Conservation (phyloP, 2,329 filamentous ascomycete genomes). For the Coleophoma cylindrospora region DNA sequence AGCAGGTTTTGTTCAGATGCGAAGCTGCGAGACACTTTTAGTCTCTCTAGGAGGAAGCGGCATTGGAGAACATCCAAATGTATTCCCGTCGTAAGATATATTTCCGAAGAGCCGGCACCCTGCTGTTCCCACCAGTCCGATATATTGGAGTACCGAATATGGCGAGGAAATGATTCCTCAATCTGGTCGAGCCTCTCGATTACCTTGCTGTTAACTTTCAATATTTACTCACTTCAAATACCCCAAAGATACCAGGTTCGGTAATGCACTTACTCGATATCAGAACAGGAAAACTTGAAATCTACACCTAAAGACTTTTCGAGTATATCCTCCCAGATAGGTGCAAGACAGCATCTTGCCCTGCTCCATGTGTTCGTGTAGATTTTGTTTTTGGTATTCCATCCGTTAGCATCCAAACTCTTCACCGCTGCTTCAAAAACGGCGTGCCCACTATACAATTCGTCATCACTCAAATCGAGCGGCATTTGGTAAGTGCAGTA, state of each 20-base stretch:
- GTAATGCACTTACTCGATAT: not conserved
- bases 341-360: not conserved
- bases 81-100: not conserved
- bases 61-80: constrained; percentile 1
- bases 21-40: not conserved
- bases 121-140: too few species aligned
- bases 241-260: not conserved
- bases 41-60: constrained; percentile 2
- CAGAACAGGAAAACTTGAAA: not conserved
- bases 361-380: not conserved
- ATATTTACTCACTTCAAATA: not conserved
- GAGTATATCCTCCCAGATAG: constrained; percentile 4
- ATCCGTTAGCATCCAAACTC: constrained; percentile 4
- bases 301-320: constrained; percentile 1
- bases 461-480: constrained; percentile 4
- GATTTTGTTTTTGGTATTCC: constrained; percentile 6
- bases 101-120: not conserved
- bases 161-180: not conserved
- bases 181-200: too few species aligned
- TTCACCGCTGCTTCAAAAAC: not conserved
- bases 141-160: not conserved
- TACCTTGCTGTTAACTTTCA: too few species aligned
- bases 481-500: constrained; percentile 4
- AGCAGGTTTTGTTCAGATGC: constrained; percentile 2
- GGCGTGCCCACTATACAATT: not conserved